Evolutionary conservation across 2,329 filamentous ascomycete genomes (phyloP), one percentile per base, ranked within the genome.

Genomic region (Hypoxylon sp.): DNA sequence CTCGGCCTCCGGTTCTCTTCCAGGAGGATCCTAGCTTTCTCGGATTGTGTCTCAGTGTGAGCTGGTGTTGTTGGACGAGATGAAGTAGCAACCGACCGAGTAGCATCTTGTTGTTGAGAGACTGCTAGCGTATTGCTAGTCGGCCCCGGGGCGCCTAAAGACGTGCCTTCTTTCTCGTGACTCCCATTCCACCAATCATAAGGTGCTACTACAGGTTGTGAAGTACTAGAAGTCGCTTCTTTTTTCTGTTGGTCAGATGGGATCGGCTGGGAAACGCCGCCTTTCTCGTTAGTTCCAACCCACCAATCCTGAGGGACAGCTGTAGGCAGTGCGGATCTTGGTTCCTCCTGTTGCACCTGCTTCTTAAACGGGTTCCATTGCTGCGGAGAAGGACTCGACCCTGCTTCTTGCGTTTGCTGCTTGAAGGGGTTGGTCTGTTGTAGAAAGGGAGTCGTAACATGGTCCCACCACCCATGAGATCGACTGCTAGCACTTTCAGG

Each of bases 381-480:
- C 29, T 71, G 65, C 9, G 65, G 35, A 3, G 66, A 59, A 42
- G 71, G 67, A 19, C 69, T 71, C 3, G 66, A 59, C 3, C 68
- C 71, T 5, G 71, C 63, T 59, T 59, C 75, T 78, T 54, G 78
- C 63, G 73, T 74, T 79, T 51, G 74, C 42, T 80, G 79, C 51
- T 80, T 81, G 51, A 82, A 80, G 22, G 85, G 83, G 39, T 83
- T 84, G 13, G 79, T 74, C 72, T 84, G 74, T 31, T 86, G 83
- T 14, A 80, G 74, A 74, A 94, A 94, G 0, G 92, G 92, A 0
- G 91, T 92, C 6, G 87, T 90, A 61, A 94, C 88, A 71, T 92
- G 85, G 74, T 93, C 92, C 92, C 92, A 94, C 91, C 92, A 94
- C 19, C 92, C 92, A 66, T 85, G 84, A 26, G 90, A 91, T 61